phyloP scores from a whole-genome alignment of 345 rosid genomes.

The Pugionium cornutum region DNA sequence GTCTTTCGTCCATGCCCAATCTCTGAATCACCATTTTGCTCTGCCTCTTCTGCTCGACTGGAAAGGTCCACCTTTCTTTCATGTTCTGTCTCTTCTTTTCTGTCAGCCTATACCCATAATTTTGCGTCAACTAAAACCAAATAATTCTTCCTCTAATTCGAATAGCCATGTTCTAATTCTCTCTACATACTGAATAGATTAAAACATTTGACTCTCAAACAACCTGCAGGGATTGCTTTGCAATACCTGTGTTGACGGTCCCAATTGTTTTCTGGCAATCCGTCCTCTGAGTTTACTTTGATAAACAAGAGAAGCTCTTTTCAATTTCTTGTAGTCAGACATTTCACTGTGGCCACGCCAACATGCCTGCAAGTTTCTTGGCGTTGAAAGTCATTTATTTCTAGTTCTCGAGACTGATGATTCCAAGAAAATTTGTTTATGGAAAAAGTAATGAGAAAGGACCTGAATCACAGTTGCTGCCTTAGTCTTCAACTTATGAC shows the following conservation, averaged over 20 bases:
- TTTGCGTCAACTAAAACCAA: conserved; percentile 10
- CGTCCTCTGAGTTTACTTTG: conserved; percentile 49
- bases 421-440: conserved; percentile 27
- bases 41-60: conserved; percentile 20
- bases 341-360: conserved; percentile 61
- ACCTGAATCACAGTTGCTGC: conserved; percentile 72
- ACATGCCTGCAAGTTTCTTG: conserved; percentile 48
- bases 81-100: conserved; percentile 31
- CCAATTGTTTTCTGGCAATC: conserved; percentile 40
- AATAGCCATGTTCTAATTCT: conserved; percentile 8
- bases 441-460: conserved; percentile 15
- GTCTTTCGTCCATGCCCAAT: conserved; percentile 9
- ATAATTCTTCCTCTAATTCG: conserved; percentile 15
- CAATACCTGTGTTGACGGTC: conserved; percentile 45
- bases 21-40: conserved; percentile 29
- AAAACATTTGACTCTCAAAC: conserved; percentile 11
- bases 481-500: conserved; percentile 36
- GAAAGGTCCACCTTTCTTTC: conserved; percentile 23
- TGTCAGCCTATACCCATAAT: conserved; percentile 34
- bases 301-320: conserved; percentile 46
- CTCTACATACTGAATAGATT: conserved; percentile 7
- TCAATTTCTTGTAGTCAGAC: conserved; percentile 49
- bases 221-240: conserved; percentile 16
- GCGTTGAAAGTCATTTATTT: conserved; percentile 14
- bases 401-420: conserved; percentile 23